These are phyloP conservation scores for Termitomyces sp. DNA, from an alignment of 768 basidiomycete species.

Conservation along the genomic window DNA sequence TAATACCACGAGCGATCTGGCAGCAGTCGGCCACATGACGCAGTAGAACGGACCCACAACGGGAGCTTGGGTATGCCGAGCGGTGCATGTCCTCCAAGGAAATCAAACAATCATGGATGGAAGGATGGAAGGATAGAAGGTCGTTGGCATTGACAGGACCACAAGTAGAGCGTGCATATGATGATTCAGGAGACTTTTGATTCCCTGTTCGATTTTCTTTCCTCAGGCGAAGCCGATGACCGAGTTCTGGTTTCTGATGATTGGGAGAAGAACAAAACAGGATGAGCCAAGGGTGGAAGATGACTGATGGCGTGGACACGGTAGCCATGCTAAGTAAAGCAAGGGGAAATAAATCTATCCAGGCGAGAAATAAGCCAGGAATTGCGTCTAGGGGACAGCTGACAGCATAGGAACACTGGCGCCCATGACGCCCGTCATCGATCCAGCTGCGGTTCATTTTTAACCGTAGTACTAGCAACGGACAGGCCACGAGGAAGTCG, in stretches of 20 bases:
- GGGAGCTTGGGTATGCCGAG: neutral
- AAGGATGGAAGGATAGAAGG: neutral
- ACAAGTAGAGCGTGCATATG: neutral
- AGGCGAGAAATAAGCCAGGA: neutral
- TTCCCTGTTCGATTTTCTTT: too few species aligned
- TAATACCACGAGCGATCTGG: neutral
- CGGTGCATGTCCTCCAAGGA: neutral
- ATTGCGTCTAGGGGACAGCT: neutral
- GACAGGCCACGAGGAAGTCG: neutral
- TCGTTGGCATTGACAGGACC: neutral
- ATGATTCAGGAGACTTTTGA: too few species aligned
- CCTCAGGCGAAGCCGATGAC: neutral
- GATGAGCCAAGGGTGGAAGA: neutral
- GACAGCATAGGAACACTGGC: neutral
- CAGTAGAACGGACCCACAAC: neutral
- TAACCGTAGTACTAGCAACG: neutral
- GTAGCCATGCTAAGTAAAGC: neutral
- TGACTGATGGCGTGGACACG: neutral
- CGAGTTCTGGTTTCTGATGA: neutral
- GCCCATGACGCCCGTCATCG: neutral
- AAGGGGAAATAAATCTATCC: neutral
- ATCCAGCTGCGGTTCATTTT: too few species aligned
- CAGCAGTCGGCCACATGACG: neutral
- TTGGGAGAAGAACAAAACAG: neutral
- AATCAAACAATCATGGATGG: neutral